Conservation (phyloP, 495 filamentous ascomycete genomes). For the Thermothielavioides terrestris region DNA sequence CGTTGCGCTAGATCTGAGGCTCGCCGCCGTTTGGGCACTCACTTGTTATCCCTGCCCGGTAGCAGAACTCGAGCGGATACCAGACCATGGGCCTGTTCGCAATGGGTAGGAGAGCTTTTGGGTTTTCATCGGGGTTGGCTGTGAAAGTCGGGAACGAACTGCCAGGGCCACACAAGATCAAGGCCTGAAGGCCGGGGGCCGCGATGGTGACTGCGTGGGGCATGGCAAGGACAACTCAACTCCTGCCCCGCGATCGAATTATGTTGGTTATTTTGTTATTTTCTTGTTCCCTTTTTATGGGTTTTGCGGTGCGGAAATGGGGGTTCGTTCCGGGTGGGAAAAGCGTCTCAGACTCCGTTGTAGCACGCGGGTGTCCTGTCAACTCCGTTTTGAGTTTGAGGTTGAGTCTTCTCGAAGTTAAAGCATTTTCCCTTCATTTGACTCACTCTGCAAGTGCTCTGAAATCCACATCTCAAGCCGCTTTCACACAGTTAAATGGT, state of each 20-base stretch:
- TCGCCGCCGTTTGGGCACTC: conserved; percentile 16
- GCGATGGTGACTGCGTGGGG: conserved; percentile 39
- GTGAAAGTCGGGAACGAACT: conserved; percentile 88
- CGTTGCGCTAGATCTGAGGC: too few relatives aligned
- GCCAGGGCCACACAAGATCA: conserved; percentile 89
- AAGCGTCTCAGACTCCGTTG: too few relatives aligned
- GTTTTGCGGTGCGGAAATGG: not conserved
- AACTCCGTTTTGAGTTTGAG: too few relatives aligned
- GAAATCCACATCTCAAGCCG: conserved; percentile 2
- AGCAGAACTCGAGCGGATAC: conserved; percentile 88
- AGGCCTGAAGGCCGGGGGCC: conserved; percentile 76
- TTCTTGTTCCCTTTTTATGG: too few relatives aligned
- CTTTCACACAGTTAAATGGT: conserved; percentile 1
- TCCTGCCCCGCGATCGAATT: conserved; percentile 1
- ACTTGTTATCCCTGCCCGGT: conserved; percentile 76
- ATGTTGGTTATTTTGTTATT: too few relatives aligned
- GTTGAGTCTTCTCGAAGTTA: too few relatives aligned
- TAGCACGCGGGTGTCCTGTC: too few relatives aligned
- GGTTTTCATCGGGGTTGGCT: conserved; percentile 75
- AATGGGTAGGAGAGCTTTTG: conserved; percentile 84
- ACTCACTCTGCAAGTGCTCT: conserved; percentile 5
- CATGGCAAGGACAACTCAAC: not conserved
- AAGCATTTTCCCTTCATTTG: not conserved
- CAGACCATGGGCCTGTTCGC: conserved; percentile 95
- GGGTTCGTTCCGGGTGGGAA: too few relatives aligned